Evolutionary conservation across 768 basidiomycete species (phyloP).

Genomic region (Amanita pallidorosea): DNA sequence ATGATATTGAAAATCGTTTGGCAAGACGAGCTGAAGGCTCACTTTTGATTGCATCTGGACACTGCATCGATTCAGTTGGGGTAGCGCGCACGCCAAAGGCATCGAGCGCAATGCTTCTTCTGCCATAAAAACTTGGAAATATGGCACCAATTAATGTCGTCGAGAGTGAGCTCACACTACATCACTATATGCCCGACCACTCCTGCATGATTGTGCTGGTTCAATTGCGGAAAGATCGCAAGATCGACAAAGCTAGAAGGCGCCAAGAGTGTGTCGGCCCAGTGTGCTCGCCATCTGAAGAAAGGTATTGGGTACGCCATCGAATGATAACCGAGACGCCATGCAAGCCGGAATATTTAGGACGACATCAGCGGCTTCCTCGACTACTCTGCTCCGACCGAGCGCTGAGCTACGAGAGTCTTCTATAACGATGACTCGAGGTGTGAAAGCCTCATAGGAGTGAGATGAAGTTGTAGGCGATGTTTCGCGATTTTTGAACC

Average conservation of each 20-base stretch:
- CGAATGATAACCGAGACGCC: not conserved
- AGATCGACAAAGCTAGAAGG: not conserved
- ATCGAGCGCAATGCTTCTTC: not conserved
- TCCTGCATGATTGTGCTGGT: not conserved
- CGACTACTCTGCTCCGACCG: not conserved
- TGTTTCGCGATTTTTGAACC: not conserved
- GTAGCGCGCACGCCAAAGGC: not conserved
- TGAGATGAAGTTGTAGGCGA: not conserved
- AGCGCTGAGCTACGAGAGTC: not conserved
- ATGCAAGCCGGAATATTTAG: not conserved
- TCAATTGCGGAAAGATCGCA: not conserved
- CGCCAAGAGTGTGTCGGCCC: not conserved
- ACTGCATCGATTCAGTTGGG: not conserved
- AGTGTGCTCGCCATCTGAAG: not conserved
- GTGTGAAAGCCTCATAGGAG: not conserved
- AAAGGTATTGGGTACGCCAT: not conserved
- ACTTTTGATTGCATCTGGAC: not conserved
- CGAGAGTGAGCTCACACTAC: not conserved
- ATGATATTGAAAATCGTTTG: not conserved
- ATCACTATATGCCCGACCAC: not conserved
- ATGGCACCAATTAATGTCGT: not conserved
- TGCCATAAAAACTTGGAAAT: not conserved
- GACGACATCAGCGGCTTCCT: not conserved
- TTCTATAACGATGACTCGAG: not conserved
- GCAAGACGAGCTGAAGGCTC: conserved; percentile 1